A percentile compares a stretch with the other conserved stretches of the same genome.
Evolutionary conservation across 1,139 yeast genomes (phyloP).

Genomic region (Saccharomycopsis hybrid): DNA sequence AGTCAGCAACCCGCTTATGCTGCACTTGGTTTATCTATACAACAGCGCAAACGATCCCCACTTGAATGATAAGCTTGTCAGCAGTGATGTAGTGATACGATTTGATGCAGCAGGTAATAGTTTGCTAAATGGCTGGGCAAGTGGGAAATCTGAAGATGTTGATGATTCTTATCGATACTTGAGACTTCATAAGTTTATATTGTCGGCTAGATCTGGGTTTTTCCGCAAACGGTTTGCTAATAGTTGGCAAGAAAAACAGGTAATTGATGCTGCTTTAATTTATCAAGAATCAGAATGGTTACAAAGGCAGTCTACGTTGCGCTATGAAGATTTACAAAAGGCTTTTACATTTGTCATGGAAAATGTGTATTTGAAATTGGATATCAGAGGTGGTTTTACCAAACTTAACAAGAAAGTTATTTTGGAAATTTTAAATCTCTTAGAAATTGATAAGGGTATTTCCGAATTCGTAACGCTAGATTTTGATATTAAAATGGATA

Average conservation of each 20-base stretch:
- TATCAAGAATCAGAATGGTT: too few relatives aligned
- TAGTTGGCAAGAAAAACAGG: not conserved
- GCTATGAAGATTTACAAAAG: too few relatives aligned
- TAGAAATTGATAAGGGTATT: constrained; percentile 1
- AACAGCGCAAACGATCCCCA: not conserved
- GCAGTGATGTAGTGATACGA: not conserved
- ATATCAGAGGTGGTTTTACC: not conserved
- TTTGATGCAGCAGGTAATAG: not conserved
- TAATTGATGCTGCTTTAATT: not conserved
- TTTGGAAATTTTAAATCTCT: not conserved
- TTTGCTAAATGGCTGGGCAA: too few relatives aligned
- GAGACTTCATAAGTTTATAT: constrained; percentile 28
- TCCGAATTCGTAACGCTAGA: constrained; percentile 1
- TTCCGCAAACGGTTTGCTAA: not conserved
- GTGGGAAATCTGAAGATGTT: too few relatives aligned
- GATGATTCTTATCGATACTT: not conserved
- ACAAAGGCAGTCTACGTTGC: too few relatives aligned
- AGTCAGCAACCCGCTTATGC: constrained; percentile 65
- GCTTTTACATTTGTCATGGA: too few relatives aligned
- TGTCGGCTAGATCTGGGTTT: constrained; percentile 29
- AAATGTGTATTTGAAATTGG: too few relatives aligned
- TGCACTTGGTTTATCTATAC: constrained; percentile 34
- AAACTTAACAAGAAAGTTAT: not conserved
- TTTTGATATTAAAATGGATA: too few relatives aligned
- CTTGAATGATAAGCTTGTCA: not conserved